phyloP scores from a whole-genome alignment of 495 filamentous ascomycete genomes.

The Aspergillus bridgeri region DNA sequence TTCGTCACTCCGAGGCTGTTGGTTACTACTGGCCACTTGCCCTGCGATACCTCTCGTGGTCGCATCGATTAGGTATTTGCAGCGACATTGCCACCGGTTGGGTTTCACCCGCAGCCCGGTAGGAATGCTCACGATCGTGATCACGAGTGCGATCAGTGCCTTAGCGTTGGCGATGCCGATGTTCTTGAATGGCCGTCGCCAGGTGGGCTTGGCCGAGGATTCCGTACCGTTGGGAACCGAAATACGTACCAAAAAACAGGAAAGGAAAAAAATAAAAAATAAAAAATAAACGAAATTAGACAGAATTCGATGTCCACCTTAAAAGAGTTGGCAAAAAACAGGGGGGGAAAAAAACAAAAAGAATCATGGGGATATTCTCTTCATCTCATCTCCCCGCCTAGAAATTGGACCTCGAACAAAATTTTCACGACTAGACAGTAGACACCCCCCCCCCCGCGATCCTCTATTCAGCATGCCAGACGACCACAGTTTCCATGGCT shows the following conservation, averaged over 20 bases:
- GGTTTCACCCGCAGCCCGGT: background rate
- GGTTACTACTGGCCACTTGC: too few species aligned
- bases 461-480: conserved; percentile 3
- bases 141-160: background rate
- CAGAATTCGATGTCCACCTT: background rate
- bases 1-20: background rate
- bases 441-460: background rate
- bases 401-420: background rate
- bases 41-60: background rate
- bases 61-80: background rate
- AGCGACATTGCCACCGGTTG: background rate
- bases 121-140: background rate
- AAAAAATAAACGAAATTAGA: background rate
- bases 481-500: background rate
- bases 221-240: conserved; percentile 1
- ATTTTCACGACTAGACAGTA: background rate
- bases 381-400: background rate
- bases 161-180: background rate
- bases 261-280: background rate
- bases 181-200: background rate
- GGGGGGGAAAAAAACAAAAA: background rate
- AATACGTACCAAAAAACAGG: too few species aligned
- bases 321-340: background rate
- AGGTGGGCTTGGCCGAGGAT: background rate
- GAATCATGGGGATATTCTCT: background rate